Evolutionary conservation across 2,329 filamentous ascomycete species (phyloP), one percentile per base, ranked within the genome.

Genomic region (Colletotrichum abscissum): DNA sequence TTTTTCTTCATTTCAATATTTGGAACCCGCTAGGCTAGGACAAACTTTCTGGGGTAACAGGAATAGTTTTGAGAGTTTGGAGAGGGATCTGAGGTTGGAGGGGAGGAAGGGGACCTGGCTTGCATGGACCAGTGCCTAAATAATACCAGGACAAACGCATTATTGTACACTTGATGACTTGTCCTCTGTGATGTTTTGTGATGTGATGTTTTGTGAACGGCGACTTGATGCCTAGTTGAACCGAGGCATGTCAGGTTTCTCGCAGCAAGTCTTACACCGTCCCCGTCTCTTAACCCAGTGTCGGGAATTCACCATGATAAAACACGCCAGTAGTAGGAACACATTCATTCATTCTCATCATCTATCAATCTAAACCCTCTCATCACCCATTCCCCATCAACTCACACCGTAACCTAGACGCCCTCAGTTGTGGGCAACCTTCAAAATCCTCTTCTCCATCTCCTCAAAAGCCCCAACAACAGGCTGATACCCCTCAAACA

Each of bases 401-500:
- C n/a, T 6, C 14, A 54, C 24, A 19, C n/a, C 63, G 4, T n/a
- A 2, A 2, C n/a, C 24, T 22, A 49, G 16, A 12, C 14, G 5
- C 49, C 33, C 33, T 78, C 63, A 79, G 63, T 76, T 80, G 66
- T 78, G 78, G 54, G 81, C 83, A 30, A 81, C 81, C 79, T 82
- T 79, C 80, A 97, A 81, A 52, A 96, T 90, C 79, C 83, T 84
- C 76, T 85, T 80, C 86, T 98, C 95, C 88, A 96, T 93, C 82
- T 88, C 85, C 78, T 92, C 91, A 83, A 98, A 97, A 0, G 92
- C 93, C 63, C 89, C 88, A 55, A 98, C 82, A 12, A 95, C 93
- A 58, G 88, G 86, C 0, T 94, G 95, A 82, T 98, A 98, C 81
- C 84, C 84, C 81, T 94, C 90, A 84, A 94, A 98, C 2, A 92